These are phyloP conservation scores for Tanacetum coccineum DNA, from an alignment of 129 eudicot genomes.

Conservation along the genomic window DNA sequence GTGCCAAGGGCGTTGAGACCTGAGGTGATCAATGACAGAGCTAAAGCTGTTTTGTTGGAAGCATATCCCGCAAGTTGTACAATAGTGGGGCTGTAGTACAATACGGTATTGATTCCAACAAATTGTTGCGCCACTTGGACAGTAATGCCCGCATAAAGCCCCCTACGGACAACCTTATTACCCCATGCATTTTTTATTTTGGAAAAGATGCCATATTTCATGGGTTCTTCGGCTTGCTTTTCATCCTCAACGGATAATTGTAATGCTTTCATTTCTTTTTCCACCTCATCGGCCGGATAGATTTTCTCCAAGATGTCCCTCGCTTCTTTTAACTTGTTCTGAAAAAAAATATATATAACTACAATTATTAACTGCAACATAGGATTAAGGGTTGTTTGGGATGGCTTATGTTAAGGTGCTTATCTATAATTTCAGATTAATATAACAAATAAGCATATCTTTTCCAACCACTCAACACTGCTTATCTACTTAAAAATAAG, in stretches of 20 bases:
- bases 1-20: slow-evolving; percentile 65
- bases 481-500: no score
- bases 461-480: no score
- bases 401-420: no score
- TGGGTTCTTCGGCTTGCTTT: slow-evolving; percentile 1
- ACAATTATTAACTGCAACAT: not conserved
- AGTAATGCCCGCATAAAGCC: slow-evolving; percentile 48
- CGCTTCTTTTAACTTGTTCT: slow-evolving; percentile 47
- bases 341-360: not conserved
- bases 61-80: slow-evolving; percentile 64
- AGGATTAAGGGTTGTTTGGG: no score
- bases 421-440: no score
- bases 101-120: slow-evolving; percentile 57
- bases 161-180: slow-evolving; percentile 41
- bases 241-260: slow-evolving; percentile 38
- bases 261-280: slow-evolving; percentile 39
- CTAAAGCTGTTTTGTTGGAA: slow-evolving; percentile 51
- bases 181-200: slow-evolving; percentile 32
- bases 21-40: slow-evolving; percentile 56
- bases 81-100: slow-evolving; percentile 56
- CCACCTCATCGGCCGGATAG: slow-evolving; percentile 46
- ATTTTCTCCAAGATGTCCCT: slow-evolving; percentile 46
- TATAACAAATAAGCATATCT: no score
- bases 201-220: slow-evolving; percentile 22
- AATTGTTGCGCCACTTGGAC: slow-evolving; percentile 70